Evolutionary conservation across 192 early-diverging fungal genomes (phyloP), one percentile per base, ranked within the genome.

Genomic region (Linnemannia zychae): DNA sequence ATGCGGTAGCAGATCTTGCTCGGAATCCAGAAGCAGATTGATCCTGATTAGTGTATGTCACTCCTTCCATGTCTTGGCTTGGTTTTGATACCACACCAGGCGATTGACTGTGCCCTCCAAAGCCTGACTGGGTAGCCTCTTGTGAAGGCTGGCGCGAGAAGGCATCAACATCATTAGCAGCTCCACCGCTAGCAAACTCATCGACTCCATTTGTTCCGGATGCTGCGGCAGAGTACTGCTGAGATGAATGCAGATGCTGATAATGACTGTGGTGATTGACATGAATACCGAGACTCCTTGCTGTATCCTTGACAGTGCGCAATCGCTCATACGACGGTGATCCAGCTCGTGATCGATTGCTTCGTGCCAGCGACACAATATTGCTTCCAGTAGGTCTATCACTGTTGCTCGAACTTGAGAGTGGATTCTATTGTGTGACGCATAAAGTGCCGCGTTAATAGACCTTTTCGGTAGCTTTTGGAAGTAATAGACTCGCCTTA

Each of bases 271-370:
- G 72, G 34, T 75, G 53, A 22, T 38, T 37, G 31, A 67, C 49
- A 38, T 78, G 70, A 5, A 84, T 84, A 3, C 82, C 82, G 18
- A 84, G 76, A 20, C 38, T 73, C 7, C 71, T 66, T 22, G 82
- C 82, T 48, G 82, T 76, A 11, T 84, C 82, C 60, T 84, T 84
- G 24, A 84, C 72, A 6, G 67, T 36, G 9, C 53, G 82, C 28
- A 72, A n/a, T 28, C 82, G 76, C 34, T 84, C 82, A 22, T 83
- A 60, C 18, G 82, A 78, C 33, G 82, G 82, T 31, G 82, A 84
- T 65, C 67, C 76, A 50, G 82, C 82, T 69, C 76, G 67, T 33
- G 76, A 78, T 0, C 76, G 82, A 33, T 31, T 48, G 37, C 44
- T 73, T 7, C 50, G 37, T 4, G 44, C 36, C 52, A 78, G 11